Base-by-base conservation (phyloP, 768 basidiomycete species). In the Amanita thiersii region DNA sequence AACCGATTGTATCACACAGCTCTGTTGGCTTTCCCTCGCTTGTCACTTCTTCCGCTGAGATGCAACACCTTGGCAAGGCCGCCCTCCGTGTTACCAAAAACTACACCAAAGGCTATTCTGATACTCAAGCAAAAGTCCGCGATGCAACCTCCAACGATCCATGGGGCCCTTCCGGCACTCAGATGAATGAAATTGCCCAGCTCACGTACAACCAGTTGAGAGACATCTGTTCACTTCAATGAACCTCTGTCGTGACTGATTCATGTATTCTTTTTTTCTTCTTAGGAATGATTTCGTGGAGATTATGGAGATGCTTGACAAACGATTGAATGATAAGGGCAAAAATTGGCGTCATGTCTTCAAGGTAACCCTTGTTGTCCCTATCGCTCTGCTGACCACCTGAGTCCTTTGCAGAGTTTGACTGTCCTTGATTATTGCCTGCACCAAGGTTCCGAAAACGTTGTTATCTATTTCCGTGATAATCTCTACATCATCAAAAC, bases 331-430 rank as follows among this genome's bases (percentile, higher is more conserved):
- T 52, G 96, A 99, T 68, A 98, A 96, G 71, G 96, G 96, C 26
- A 98, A 98, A 78, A 97, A 98, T 55, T 99, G 96, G 96, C 77
- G 94, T 39, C 96, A 99, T 69, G 94, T 98, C 44, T 98, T 96
- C 77, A 98, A 98, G 74, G 90, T 82, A 38, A 45, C 71, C 50
- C 5, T 12, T 28, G 21, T 15, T 17, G 32, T 25, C 31, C n/a
- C 23, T 24, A 9, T 38, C 24, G 29, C 18, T 23, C 28, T 34
- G 33, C 20, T 28, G 26, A 37, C 29, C n/a, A 38, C 40, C 30
- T 40, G 34, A 39, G 42, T 28, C 4, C 18, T 42, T 12, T 33
- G 3, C 46, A 90, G 82, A 87, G 88, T 32, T 72, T 99, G 37
- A 97, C 92, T 0, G 76, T 98, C 3, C 78, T 99, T 26, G 96